Conservation (phyloP, 805 yeast species). For the Yarrowia deformans region DNA sequence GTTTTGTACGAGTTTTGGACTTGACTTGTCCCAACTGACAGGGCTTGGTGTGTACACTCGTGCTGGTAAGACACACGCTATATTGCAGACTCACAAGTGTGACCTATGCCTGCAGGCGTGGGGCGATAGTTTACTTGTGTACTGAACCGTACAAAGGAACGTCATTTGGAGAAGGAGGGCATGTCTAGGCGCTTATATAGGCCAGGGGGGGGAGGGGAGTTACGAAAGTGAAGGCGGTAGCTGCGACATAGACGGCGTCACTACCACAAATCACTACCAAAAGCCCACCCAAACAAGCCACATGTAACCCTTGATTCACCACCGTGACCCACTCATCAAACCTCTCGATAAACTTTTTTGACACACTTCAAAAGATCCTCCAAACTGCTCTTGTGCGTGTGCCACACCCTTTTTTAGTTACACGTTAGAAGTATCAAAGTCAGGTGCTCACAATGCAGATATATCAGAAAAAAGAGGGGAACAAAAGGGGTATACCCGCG, state of each 20-base stretch:
- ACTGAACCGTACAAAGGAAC: background rate
- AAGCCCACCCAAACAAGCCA: no score
- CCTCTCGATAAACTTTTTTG: background rate
- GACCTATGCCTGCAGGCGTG: slow-evolving; percentile 12
- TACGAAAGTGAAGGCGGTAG: no score
- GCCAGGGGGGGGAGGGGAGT: no score
- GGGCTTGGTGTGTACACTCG: no score
- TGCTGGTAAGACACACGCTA: background rate
- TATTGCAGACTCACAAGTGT: background rate
- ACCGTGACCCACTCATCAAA: no score
- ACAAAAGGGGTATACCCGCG: no score
- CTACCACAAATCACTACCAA: no score
- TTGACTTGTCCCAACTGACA: slow-evolving; percentile 2
- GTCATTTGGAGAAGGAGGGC: background rate
- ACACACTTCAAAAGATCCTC: background rate
- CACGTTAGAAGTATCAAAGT: slow-evolving; percentile 4
- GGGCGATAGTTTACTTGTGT: slow-evolving; percentile 16
- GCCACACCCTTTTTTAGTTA: slow-evolving; percentile 11
- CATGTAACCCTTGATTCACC: no score
- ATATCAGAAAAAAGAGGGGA: background rate
- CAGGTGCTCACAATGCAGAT: slow-evolving; percentile 23
- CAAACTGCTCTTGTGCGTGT: slow-evolving; percentile 4
- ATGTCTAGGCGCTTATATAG: no score
- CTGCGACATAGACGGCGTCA: no score
- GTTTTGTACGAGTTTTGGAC: background rate